Evolutionary conservation across 768 basidiomycete genomes (phyloP).

Genomic region (Hygrophoropsis aurantiaca): DNA sequence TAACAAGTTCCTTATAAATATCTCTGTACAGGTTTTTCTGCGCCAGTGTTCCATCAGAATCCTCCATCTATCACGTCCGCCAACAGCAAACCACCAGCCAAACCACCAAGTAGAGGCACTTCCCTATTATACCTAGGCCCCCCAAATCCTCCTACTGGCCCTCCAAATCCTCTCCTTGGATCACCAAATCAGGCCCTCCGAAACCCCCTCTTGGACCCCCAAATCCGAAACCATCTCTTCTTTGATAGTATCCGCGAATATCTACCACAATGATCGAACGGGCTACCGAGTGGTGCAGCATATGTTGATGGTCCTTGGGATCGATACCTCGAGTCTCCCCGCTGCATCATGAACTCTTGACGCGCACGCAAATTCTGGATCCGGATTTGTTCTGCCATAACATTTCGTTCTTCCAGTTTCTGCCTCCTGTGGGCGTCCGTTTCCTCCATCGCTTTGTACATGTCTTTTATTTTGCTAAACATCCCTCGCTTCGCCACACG

Average conservation of each 20-base stretch:
- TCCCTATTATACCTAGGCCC: slow-evolving; percentile 28
- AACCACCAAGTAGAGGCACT: slow-evolving; percentile 39
- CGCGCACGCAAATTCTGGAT: slow-evolving; percentile 12
- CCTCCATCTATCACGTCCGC: slow-evolving; percentile 38
- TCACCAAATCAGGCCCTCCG: slow-evolving; percentile 5
- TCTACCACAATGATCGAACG: slow-evolving; percentile 11
- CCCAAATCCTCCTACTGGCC: too few relatives aligned
- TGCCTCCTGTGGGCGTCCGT: slow-evolving; percentile 39
- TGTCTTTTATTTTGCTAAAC: slow-evolving; percentile 57
- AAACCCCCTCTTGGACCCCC: neutral
- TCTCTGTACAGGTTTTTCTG: too few relatives aligned
- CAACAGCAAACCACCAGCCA: slow-evolving; percentile 44
- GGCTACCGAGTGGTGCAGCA: neutral
- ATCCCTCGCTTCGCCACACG: slow-evolving; percentile 40
- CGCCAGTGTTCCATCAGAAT: slow-evolving; percentile 16
- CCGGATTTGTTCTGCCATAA: neutral
- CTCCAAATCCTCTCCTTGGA: too few relatives aligned
- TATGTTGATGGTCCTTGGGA: neutral
- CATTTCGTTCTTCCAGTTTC: slow-evolving; percentile 20
- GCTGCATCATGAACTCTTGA: slow-evolving; percentile 10
- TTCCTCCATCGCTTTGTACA: slow-evolving; percentile 55
- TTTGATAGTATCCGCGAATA: neutral
- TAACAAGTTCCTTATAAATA: too few relatives aligned
- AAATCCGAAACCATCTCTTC: too few relatives aligned
- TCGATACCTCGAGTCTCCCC: slow-evolving; percentile 6